Base-by-base conservation (phyloP, 768 basidiomycete species). In the Exidia glandulosa region DNA sequence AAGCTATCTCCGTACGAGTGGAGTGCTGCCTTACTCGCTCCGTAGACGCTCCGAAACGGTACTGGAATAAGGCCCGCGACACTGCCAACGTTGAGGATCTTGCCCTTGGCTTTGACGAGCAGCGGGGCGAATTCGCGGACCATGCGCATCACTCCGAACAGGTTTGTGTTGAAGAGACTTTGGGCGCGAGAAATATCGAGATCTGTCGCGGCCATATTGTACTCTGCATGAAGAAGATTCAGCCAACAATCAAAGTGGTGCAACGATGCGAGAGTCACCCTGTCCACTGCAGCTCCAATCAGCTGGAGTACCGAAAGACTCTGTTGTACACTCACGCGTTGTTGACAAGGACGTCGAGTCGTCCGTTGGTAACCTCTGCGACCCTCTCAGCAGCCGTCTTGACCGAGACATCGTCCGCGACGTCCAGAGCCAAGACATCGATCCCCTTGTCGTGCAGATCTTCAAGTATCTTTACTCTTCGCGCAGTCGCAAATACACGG, bases 11-110 rank as follows among this genome's bases (percentile, higher is more conserved):
- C 64, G 54, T 68, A 72, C 12, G 68, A 56, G 56, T 67, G 65
- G 3, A 74, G 61, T 2, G 73, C 73, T n/a, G 72, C 73, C 56
- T 74, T 74, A 37, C 64, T 67, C 1, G 68, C 63, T 55, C 71
- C 71, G 48, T 72, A 74, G 5, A 64, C 47, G 10, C 64, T 64
- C 13, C 68, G 65, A 57, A 72, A 73, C 1, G 70, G 67, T 36
- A 63, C 59, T 1, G 72, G 73, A 37, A 71, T 62, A 10, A 73
- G 52, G 3, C 63, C 71, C 2, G 65, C 54, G 10, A 71, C 61
- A 55, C 69, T 70, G 27, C 72, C 71, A 2, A 70, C 66, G 47
- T 72, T 66, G 12, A 73, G 63, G 23, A 73, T 71, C 27, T 67
- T 65, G 3, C 64, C 70, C 29, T 70, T 61, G 3, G 67, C 65